These are phyloP conservation scores for Phytophthora crassamura DNA, from an alignment of 352 stramenopile genomes.

Conservation along the genomic window DNA sequence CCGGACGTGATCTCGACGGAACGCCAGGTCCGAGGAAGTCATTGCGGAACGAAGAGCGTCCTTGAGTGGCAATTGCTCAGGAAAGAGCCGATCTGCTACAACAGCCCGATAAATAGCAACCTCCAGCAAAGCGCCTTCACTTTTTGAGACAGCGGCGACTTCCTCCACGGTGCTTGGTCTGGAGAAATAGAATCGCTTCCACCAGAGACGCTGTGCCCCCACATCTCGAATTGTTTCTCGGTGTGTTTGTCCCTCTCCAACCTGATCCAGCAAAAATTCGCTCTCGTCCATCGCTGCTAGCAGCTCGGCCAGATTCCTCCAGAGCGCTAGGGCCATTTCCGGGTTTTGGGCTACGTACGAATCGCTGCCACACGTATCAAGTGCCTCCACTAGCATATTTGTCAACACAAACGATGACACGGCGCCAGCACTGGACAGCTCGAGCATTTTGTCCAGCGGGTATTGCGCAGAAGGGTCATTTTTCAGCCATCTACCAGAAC, in stretches of 20 bases:
- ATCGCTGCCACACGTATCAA: conserved; percentile 69
- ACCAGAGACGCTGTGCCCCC: conserved; percentile 51
- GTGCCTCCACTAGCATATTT: conserved; percentile 43
- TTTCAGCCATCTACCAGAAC: conserved; percentile 54
- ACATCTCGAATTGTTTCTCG: conserved; percentile 42
- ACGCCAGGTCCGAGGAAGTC: conserved; percentile 17
- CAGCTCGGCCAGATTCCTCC: conserved; percentile 61
- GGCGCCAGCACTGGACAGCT: conserved; percentile 45
- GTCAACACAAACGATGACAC: conserved; percentile 49
- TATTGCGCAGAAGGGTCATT: conserved; percentile 56
- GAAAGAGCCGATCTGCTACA: conserved; percentile 52
- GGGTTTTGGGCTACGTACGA: conserved; percentile 52
- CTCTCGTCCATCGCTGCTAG: conserved; percentile 56
- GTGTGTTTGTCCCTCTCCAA: conserved; percentile 9
- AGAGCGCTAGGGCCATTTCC: conserved; percentile 44
- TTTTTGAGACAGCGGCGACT: conserved; percentile 33
- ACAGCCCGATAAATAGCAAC: conserved; percentile 55
- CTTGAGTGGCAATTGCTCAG: conserved; percentile 30
- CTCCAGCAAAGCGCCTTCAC: conserved; percentile 38
- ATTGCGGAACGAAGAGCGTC: conserved; percentile 36
- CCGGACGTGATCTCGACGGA: conserved; percentile 40
- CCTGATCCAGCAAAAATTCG: conserved; percentile 44
- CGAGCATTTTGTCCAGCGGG: conserved; percentile 60
- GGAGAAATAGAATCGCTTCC: conserved; percentile 67
- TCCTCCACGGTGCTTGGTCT: conserved; percentile 42